phyloP scores from a whole-genome alignment of 805 yeast species.

The Pichia exigua region DNA sequence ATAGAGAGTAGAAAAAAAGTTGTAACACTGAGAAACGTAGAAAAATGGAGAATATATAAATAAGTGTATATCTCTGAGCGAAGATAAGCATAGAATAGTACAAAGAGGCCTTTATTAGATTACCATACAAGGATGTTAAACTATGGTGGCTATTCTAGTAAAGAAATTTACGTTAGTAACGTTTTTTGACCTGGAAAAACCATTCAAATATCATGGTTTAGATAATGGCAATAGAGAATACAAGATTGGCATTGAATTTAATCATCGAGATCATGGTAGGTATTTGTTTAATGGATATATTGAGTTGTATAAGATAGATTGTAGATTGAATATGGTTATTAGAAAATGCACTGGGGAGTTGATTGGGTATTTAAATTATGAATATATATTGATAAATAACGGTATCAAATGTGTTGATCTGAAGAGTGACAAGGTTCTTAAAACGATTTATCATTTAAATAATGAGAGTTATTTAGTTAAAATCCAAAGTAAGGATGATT shows the following conservation, averaged over 20 bases:
- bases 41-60: not conserved
- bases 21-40: too few species aligned
- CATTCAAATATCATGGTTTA: not conserved
- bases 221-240: not conserved
- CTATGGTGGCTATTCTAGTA: not conserved
- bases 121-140: not conserved
- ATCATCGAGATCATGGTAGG: not conserved
- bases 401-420: constrained; percentile 9
- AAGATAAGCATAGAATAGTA: too few species aligned
- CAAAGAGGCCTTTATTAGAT: too few species aligned
- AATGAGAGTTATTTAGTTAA: constrained; percentile 18
- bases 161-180: not conserved
- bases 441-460: constrained; percentile 17
- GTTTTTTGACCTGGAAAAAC: not conserved
- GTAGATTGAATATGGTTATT: constrained; percentile 11
- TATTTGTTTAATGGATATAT: constrained; percentile 19
- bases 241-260: not conserved
- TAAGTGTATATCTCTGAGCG: too few species aligned
- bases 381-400: not conserved
- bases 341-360: constrained; percentile 12
- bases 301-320: constrained; percentile 16
- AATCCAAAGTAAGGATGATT: constrained; percentile 3
- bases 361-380: constrained; percentile 9
- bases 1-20: not conserved
- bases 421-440: constrained; percentile 10